Base-by-base conservation (phyloP, 164 flowering plant genomes). In the Pachysandra terminalis region DNA sequence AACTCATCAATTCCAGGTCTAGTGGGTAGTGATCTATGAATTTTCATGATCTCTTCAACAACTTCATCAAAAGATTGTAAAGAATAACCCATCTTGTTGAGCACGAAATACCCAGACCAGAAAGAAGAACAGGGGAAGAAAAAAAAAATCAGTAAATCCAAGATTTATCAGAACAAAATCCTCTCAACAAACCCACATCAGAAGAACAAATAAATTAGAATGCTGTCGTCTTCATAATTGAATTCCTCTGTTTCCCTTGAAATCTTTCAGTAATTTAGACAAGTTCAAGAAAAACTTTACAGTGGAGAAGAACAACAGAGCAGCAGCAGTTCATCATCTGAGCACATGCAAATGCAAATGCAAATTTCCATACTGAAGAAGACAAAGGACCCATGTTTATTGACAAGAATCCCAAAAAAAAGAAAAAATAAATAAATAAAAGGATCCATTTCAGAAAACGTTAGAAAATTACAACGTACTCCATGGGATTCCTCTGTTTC, bases 1-100 rank as follows among this genome's bases (percentile, higher is more conserved):
- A 87, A 80, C 66, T 89, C 91, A 0, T 89, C 89, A 0, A 90
- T 64, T n/a, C 79, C 81, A 0, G 91, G 96, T 61, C 97, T 74
- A 0, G 68, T 0, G 13, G 96, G 97, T 61, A 91, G 74, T 41
- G 89, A 85, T 81, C 82, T 82, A 66, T 86, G 93, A 62, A 86
- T 64, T 69, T 81, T 77, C 91, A 80, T 88, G 68, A 91, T 87
- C 79, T 85, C 86, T 53, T 73, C 83, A 35, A 85, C 90, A 27
- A 78, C 84, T 16, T 68, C 78, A 19, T 84, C 85, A 0, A 66
- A 55, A 13, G 76, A 63, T 59, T 75, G 72, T 19, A 64, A 40
- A 68, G 56, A 63, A 22, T 64, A 25, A 32, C 71, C 79, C 81
- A 79, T 79, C 40, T 60, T 72, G 7, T 26, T 19, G 5, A 27